Conservation (phyloP, 768 basidiomycete genomes). For the Lactarius akahatsu region DNA sequence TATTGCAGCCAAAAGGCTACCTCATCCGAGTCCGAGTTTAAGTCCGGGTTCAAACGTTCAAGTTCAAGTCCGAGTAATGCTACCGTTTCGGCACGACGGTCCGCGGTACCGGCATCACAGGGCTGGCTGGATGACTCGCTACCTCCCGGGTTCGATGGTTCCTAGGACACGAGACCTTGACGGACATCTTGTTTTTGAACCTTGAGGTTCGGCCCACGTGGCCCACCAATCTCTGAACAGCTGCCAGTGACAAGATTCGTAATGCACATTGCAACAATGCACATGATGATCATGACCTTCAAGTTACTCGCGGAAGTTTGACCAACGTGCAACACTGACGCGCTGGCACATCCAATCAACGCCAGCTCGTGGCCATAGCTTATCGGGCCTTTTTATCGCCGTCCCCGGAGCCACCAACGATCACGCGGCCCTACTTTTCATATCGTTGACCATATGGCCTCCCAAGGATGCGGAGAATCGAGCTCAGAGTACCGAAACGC, state of each 20-base stretch:
- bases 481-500: background rate
- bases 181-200: background rate
- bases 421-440: background rate
- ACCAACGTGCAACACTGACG: background rate
- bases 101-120: background rate
- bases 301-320: background rate
- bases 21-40: constrained; percentile 1
- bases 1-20: constrained; percentile 6
- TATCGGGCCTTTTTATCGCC: background rate
- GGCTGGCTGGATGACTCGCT: background rate
- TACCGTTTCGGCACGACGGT: background rate
- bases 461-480: background rate
- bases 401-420: background rate
- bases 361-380: background rate
- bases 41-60: background rate
- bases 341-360: background rate
- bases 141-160: background rate
- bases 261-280: background rate
- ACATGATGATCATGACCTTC: background rate
- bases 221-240: background rate
- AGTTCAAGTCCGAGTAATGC: background rate
- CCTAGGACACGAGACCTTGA: background rate
- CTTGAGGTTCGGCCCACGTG: background rate
- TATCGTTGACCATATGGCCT: background rate
- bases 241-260: background rate